Evolutionary conservation across 106 monocot genomes (phyloP), one percentile per base, ranked within the genome.

Genomic region (Narthecium ossifragum): DNA sequence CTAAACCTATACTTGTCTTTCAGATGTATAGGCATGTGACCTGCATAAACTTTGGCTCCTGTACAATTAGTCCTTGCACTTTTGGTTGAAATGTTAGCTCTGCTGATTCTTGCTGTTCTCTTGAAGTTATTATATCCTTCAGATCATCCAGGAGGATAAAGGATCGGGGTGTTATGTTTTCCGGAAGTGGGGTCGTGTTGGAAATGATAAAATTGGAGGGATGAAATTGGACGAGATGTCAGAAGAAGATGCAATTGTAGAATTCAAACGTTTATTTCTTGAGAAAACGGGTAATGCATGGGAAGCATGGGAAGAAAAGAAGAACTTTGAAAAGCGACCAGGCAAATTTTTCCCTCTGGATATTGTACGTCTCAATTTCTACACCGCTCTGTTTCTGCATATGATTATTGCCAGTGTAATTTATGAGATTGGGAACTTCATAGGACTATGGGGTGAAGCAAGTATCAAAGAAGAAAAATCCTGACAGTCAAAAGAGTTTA

Each of bases 121-220:
- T 57, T 74, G 58, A 75, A 99, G 91, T 61, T 99, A 91, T 53
- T 99, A 99, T 71, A 91, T 88, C 59, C 91, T 99, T 74, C 98
- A 99, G 72, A 49, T 99, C 46, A 99, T 99, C 57, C 61, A 99
- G 77, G 91, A 91, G 55, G 98, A 99, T 59, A 84, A 82, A 70
- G 98, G 87, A 10, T 79, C 80, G 6, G 77, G 68, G 26, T 99
- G 98, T 63, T 85, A 80, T 74, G 82, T 99, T 5, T 99, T 99
- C 57, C 75, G 91, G 8, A 99, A 99, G 58, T 99, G 98, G 98
- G 98, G 98, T 34, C 81, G 98, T 33, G 85, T 99, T 69, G 98
- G 98, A 24, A 99, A 78, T 88, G 82, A 99, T 4, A 87, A 73
- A 76, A 88, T 98, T 72, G 98, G 98, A 55, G 82, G 98, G 12